phyloP scores from a whole-genome alignment of 164 flowering plant species.

The Nymphaea thermarum region DNA sequence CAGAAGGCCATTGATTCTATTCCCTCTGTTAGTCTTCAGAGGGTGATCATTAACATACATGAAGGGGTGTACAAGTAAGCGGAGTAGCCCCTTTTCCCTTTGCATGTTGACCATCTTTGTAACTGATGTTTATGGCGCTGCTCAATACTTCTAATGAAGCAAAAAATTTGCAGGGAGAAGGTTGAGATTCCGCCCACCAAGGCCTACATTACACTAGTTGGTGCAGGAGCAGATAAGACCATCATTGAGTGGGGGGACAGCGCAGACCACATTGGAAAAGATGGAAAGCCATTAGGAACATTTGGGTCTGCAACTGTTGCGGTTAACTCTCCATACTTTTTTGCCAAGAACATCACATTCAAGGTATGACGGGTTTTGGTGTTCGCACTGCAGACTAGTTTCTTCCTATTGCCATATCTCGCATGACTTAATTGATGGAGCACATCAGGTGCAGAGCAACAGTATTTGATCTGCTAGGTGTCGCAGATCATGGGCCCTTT shows the following conservation, averaged over 20 bases:
- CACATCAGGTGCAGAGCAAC: no score
- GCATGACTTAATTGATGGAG: no score
- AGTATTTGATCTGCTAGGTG: no score
- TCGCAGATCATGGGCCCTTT: no score
- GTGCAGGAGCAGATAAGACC: conserved; percentile 37
- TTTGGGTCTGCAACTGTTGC: conserved; percentile 45
- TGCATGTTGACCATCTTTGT: neutral
- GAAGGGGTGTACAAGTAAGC: conserved; percentile 45
- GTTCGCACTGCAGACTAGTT: neutral
- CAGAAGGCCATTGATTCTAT: conserved; percentile 44
- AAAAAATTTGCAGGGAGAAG: conserved; percentile 37
- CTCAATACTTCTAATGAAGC: neutral
- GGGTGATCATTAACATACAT: conserved; percentile 38
- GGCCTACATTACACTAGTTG: conserved; percentile 35
- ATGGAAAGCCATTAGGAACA: conserved; percentile 39
- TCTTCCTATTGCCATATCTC: no score
- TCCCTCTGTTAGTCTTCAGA: conserved; percentile 23
- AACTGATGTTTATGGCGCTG: neutral
- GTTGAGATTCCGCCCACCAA: conserved; percentile 35
- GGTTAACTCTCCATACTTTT: conserved; percentile 37
- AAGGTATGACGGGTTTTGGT: conserved; percentile 17
- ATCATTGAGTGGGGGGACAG: conserved; percentile 45
- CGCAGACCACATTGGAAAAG: conserved; percentile 27
- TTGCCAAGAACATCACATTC: conserved; percentile 50
- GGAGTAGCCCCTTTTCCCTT: neutral